Evolutionary conservation across 2,329 filamentous ascomycete species (phyloP).

Genomic region (Thermochaetoides dissita): DNA sequence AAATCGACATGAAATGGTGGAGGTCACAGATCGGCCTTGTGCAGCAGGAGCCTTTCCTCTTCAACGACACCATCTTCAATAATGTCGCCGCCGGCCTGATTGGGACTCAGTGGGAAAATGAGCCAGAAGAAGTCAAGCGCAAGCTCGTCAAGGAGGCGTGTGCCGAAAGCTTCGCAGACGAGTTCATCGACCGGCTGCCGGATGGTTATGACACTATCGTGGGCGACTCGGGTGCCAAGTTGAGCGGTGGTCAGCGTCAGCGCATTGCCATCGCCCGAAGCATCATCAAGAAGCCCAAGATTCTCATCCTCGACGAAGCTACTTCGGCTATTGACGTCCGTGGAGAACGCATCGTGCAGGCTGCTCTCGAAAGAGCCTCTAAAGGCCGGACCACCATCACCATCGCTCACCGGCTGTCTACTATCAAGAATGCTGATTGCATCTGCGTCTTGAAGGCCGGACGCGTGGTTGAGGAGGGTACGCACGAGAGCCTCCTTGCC

Average conservation of each 20-base stretch:
- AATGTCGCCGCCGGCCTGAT: conserved; percentile 40
- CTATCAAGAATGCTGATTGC: conserved; percentile 62
- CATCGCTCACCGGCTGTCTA: conserved; percentile 62
- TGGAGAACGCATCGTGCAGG: conserved; percentile 44
- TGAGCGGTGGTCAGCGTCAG: conserved; percentile 65
- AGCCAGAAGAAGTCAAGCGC: conserved; percentile 29
- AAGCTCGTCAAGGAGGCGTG: conserved; percentile 50
- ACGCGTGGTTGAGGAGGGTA: conserved; percentile 57
- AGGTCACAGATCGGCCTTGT: conserved; percentile 31
- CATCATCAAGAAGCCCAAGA: conserved; percentile 47
- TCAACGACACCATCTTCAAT: conserved; percentile 34
- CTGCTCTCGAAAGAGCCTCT: conserved; percentile 50
- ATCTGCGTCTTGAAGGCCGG: conserved; percentile 67
- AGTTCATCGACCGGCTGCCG: conserved; percentile 52
- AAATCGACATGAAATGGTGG: conserved; percentile 50
- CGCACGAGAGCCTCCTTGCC: conserved; percentile 55
- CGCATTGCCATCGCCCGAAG: conserved; percentile 57
- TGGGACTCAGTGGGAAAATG: conserved; percentile 25
- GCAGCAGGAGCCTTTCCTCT: conserved; percentile 29
- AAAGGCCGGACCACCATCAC: conserved; percentile 54
- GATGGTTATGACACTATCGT: conserved; percentile 56
- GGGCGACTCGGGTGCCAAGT: conserved; percentile 62
- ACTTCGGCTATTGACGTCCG: conserved; percentile 53
- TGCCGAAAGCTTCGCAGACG: conserved; percentile 52
- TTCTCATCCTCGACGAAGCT: conserved; percentile 60